These are phyloP conservation scores for Chaetothyriales sp. DNA, from an alignment of 2,329 filamentous ascomycete genomes.

Conservation along the genomic window DNA sequence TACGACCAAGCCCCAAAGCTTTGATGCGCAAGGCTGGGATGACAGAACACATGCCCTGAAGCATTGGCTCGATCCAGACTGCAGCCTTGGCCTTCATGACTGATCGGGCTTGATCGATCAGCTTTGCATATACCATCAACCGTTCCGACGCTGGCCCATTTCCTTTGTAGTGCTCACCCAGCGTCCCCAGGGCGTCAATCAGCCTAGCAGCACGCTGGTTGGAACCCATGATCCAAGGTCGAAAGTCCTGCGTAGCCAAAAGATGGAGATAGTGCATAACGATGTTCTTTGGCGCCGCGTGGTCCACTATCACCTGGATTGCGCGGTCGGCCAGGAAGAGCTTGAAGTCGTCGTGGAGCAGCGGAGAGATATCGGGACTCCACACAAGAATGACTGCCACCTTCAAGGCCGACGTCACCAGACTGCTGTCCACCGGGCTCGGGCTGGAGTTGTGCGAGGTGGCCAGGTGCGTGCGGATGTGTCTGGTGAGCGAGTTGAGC, in stretches of 20 bases:
- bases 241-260: constrained; percentile 67
- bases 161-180: constrained; percentile 61
- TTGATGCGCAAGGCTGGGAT: constrained; percentile 61
- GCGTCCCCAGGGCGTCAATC: constrained; percentile 54
- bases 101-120: constrained; percentile 57
- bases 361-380: constrained; percentile 55
- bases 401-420: constrained; percentile 65
- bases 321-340: constrained; percentile 68
- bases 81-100: constrained; percentile 56
- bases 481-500: constrained; percentile 63
- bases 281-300: constrained; percentile 58
- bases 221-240: constrained; percentile 40
- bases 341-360: constrained; percentile 65
- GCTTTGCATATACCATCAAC: constrained; percentile 61
- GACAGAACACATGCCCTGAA: constrained; percentile 67
- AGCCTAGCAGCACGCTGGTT: constrained; percentile 50
- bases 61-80: constrained; percentile 70
- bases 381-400: constrained; percentile 65
- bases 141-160: constrained; percentile 70
- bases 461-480: constrained; percentile 65
- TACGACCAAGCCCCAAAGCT: constrained; percentile 60
- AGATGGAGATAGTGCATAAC: constrained; percentile 68
- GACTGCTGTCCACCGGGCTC: constrained; percentile 45
- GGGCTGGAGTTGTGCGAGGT: constrained; percentile 22
- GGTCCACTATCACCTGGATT: constrained; percentile 58